Evolutionary conservation across 225 moss, liverwort and hornwort species (phyloP), one percentile per base, ranked within the genome.

Genomic region (Physcomitrium patens): DNA sequence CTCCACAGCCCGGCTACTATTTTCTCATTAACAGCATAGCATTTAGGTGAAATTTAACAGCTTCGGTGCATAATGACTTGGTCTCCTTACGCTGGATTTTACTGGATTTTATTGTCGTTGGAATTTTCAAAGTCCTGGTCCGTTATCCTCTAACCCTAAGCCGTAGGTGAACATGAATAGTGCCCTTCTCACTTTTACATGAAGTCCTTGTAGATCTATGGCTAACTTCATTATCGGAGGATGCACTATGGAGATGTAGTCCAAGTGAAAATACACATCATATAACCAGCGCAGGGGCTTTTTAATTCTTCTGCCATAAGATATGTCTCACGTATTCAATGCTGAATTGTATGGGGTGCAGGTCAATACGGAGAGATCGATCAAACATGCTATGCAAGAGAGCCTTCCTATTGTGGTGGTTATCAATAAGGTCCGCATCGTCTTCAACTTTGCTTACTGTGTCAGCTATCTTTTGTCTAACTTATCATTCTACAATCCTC

Each of bases 361-460:
- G 92, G 95, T 99, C 0, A 95, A 95, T 66, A 95, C 99, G 9
- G 94, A 99, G 84, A 88, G 99, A 80, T 86, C 95, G 20, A 93
- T 99, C 76, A 85, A 85, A 66, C 95, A 95, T 80, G 99, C 95
- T 9, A 87, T 99, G 86, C 99, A 99, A 74, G 99, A 99, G 72
- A 86, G 93, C 67, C 83, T 99, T 69, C 94, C 99, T 42, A 87
- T 99, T 79, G 95, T 99, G 68, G 87, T 99, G 44, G 93, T 95
- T 41, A 92, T 99, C 9, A 99, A 99, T 70, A 99, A 99, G 93
- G 99, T 99, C 56, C 9, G 70, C 71, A 74, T 28, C 56, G 63
- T 45, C 55, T 45, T 48, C 6, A 53, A 12, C 1, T 53, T 59
- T 31, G 41, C 66, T 67, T 48, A 31, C 14, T 63, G 11, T 54